Percentiles rank a stretch among this genome's conserved stretches.
Conservation (phyloP, 306 rosid genomes). For the Dryas octopetala region DNA sequence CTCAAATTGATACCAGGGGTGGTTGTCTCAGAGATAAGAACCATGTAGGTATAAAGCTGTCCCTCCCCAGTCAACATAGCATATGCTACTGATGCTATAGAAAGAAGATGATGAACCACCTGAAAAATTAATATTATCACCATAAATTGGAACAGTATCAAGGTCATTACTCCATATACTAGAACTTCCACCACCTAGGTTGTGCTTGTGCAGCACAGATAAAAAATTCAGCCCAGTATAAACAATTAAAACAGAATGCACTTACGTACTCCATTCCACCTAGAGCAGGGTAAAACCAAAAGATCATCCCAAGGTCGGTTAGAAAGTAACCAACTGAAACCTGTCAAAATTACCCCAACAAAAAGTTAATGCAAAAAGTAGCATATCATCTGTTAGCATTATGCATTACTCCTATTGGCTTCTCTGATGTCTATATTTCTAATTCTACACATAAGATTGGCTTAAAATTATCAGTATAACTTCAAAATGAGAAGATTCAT, state of each 20-base stretch:
- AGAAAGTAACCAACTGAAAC: conserved; percentile 91
- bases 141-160: conserved; percentile 21
- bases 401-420: background rate
- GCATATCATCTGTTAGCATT: background rate
- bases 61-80: conserved; percentile 91
- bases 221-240: conserved; percentile 4
- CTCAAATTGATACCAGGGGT: conserved; percentile 97
- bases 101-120: conserved; percentile 89
- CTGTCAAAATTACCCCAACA: conserved; percentile 43
- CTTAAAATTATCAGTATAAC: background rate
- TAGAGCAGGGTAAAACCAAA: conserved; percentile 82
- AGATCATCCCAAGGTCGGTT: conserved; percentile 84
- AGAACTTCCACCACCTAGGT: conserved; percentile 22
- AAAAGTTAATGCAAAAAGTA: background rate
- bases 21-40: conserved; percentile 91
- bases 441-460: background rate
- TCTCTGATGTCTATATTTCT: background rate
- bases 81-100: conserved; percentile 70
- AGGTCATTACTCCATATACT: background rate
- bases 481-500: background rate
- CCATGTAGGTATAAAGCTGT: conserved; percentile 87
- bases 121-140: conserved; percentile 42
- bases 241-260: conserved; percentile 29
- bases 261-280: conserved; percentile 99
- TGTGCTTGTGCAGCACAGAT: background rate